phyloP scores from a whole-genome alignment of 768 basidiomycete genomes.

The Auricularia cornea region DNA sequence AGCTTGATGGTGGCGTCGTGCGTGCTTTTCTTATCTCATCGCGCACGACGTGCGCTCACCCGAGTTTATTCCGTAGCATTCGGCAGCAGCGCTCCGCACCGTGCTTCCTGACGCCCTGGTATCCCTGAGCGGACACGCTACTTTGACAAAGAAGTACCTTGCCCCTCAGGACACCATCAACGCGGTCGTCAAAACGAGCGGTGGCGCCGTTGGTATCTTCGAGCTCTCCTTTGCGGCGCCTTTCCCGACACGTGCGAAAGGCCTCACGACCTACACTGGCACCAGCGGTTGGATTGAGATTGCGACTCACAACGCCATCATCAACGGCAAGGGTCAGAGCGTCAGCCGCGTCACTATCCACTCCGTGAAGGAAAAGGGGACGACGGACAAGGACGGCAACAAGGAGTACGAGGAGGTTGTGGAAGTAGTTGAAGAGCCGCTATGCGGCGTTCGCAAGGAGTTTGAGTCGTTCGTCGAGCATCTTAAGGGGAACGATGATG shows the following conservation, averaged over 20 bases:
- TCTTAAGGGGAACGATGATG: constrained; percentile 42
- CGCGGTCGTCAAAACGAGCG: constrained; percentile 36
- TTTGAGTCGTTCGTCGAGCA: constrained; percentile 51
- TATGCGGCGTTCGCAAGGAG: constrained; percentile 46
- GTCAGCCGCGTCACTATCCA: constrained; percentile 35
- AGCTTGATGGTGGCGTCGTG: constrained; percentile 78
- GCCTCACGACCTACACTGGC: constrained; percentile 49
- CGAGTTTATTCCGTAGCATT: constrained; percentile 39
- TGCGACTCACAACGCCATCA: constrained; percentile 30
- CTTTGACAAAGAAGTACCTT: constrained; percentile 63
- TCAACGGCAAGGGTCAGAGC: constrained; percentile 6
- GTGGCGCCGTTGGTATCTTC: constrained; percentile 50
- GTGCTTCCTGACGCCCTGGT: constrained; percentile 46
- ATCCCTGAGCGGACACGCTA: constrained; percentile 54
- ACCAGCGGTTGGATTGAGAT: constrained; percentile 46
- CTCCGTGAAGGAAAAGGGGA: constrained; percentile 17
- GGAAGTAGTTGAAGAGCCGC: constrained; percentile 31
- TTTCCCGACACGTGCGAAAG: constrained; percentile 24
- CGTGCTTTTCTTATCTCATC: constrained; percentile 17
- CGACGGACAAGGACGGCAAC: constrained; percentile 32
- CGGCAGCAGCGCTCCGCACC: constrained; percentile 51
- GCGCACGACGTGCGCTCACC: constrained; percentile 1
- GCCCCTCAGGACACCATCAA: constrained; percentile 75
- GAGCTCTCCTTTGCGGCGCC: constrained; percentile 60
- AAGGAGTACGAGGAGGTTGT: constrained; percentile 35